phyloP scores from a whole-genome alignment of 1,139 yeast species.

The Hanseniaspora sp. region DNA sequence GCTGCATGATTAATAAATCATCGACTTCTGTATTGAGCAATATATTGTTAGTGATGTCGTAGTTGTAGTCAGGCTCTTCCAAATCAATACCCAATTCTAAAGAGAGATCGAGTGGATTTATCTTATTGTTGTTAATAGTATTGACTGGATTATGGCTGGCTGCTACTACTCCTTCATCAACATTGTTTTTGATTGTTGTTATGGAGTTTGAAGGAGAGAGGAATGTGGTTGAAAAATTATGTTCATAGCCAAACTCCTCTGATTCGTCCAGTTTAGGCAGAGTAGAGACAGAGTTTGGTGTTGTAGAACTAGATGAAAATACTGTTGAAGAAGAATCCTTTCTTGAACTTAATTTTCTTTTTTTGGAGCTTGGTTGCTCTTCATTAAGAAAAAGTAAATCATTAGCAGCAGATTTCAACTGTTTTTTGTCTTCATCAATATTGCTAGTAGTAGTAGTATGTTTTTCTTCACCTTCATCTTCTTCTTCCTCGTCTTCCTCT shows the following conservation, averaged over 20 bases:
- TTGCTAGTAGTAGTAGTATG: neutral
- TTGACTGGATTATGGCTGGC: neutral
- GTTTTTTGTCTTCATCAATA: neutral
- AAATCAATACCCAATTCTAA: conserved; percentile 8
- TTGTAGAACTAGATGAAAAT: neutral
- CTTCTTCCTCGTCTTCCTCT: neutral
- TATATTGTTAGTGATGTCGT: neutral
- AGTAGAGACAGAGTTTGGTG: neutral
- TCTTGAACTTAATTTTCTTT: conserved; percentile 4
- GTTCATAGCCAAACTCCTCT: neutral
- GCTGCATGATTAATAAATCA: conserved; percentile 16
- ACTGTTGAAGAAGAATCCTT: neutral
- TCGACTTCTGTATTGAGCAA: neutral
- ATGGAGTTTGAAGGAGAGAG: neutral
- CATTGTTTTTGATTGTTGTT: neutral
- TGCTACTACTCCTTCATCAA: neutral
- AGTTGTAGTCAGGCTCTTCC: neutral
- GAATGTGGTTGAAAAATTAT: neutral
- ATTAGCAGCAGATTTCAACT: neutral
- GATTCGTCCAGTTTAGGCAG: neutral
- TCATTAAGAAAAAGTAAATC: neutral
- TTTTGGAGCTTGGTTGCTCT: neutral
- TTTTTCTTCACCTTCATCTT: neutral
- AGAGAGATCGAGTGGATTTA: neutral
- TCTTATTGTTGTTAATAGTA: neutral